These are phyloP conservation scores for Nemania abortiva DNA, from an alignment of 2,329 filamentous ascomycete genomes.

Conservation along the genomic window DNA sequence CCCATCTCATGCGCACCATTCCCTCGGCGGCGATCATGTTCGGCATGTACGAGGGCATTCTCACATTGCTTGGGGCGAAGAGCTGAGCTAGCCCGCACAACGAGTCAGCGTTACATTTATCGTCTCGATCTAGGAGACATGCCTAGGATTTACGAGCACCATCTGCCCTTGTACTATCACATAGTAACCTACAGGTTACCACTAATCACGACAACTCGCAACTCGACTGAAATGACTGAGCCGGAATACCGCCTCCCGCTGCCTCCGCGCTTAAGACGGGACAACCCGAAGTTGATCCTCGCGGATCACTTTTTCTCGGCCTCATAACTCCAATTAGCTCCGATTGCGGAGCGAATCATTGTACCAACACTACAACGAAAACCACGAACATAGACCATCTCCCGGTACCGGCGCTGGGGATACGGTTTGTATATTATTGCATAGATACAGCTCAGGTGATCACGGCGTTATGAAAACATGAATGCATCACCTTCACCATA, in stretches of 20 bases:
- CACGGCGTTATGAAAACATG: slow-evolving; percentile 16
- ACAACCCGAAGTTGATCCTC: neutral
- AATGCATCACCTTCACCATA: slow-evolving; percentile 29
- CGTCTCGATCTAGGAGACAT: neutral
- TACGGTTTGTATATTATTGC: slow-evolving; percentile 25
- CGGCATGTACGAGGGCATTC: slow-evolving; percentile 79
- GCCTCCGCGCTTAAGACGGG: neutral
- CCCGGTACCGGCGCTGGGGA: neutral
- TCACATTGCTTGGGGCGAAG: slow-evolving; percentile 53
- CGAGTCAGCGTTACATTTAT: neutral
- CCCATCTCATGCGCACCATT: slow-evolving; percentile 90
- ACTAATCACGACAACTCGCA: slow-evolving; percentile 21
- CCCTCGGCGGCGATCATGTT: slow-evolving; percentile 97
- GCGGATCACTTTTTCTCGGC: neutral
- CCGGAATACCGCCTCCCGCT: neutral
- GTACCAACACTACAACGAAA: slow-evolving; percentile 20
- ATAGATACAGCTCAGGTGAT: slow-evolving; percentile 11
- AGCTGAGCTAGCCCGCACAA: slow-evolving; percentile 41
- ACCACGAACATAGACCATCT: slow-evolving; percentile 12
- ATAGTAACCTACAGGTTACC: slow-evolving; percentile 1
- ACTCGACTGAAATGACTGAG: slow-evolving; percentile 4
- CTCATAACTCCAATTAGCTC: neutral
- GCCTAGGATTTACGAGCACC: neutral
- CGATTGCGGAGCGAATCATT: slow-evolving; percentile 2
- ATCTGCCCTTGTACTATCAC: slow-evolving; percentile 13